Base-by-base conservation (phyloP, 2,329 filamentous ascomycete genomes). In the Phoma sp. region DNA sequence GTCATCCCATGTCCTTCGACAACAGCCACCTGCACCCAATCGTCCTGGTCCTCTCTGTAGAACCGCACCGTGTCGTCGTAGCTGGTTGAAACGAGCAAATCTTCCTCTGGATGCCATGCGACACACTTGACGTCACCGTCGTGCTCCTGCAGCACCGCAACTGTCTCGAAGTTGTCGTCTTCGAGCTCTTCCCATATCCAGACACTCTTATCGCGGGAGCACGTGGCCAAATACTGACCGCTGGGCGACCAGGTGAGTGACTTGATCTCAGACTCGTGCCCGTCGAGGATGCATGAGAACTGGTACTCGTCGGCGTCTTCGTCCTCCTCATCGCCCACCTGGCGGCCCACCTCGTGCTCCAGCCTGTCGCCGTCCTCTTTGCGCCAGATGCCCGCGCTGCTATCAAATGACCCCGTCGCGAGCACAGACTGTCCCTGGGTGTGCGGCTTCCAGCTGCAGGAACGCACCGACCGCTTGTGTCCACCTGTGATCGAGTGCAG, bases 171-270 rank as follows among this genome's bases (percentile, higher is more conserved):
- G 72, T 98, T 95, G 73, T 96, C 93, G 50, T 96, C 93, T 13
- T 88, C 89, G 48, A 97, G 84, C 73, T 98, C 95, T 76, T 99
- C 95, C 95, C 95, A 99, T 66, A 99, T 91, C 95, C 95, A 99
- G 14, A 98, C 91, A 13, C 86, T 89, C 79, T 98, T 98, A 74
- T 99, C 95, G 43, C 95, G 84, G 47, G 87, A 90, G 75, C 93
- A 97, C 0, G 93, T 97, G 5, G 95, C 95, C 4, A 99, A 83
- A 66, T 91, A 87, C 57, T 89, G 85, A 0, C 90, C 90, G 0
- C 85, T 85, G 0, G 90, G 87, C 14, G 83, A 87, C 78, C 92
- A 96, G 2, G 85, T 82, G 59, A 93, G 86, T 27, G 84, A 81
- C 80, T 97, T 89, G 80, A 99, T 90, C 77, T 99, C 95, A 23